Evolutionary conservation across 306 rosid genomes (phyloP).

Genomic region (Abrus pulchellus): DNA sequence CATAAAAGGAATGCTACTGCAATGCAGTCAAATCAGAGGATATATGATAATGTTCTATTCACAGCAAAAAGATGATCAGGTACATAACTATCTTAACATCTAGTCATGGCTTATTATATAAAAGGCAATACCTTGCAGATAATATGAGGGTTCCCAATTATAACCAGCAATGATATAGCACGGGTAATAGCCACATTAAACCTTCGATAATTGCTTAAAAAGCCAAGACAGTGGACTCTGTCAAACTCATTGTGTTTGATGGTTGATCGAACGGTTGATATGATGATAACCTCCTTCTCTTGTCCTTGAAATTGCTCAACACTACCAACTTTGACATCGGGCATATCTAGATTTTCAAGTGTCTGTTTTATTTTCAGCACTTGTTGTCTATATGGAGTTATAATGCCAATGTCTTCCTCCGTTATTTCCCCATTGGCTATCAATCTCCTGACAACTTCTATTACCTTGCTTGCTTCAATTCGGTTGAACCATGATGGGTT

Average conservation of each 20-base stretch:
- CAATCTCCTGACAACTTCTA: slow-evolving; percentile 65
- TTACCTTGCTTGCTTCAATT: slow-evolving; percentile 87
- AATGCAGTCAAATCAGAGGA: slow-evolving; percentile 31
- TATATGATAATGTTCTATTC: background rate
- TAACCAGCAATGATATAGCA: slow-evolving; percentile 81
- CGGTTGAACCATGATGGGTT: slow-evolving; percentile 99
- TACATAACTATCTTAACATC: background rate
- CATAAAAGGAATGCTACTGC: background rate
- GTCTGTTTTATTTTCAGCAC: slow-evolving; percentile 80
- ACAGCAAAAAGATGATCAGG: slow-evolving; percentile 28
- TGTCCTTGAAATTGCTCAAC: slow-evolving; percentile 98
- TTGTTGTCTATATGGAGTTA: slow-evolving; percentile 93
- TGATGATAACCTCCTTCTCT: slow-evolving; percentile 82
- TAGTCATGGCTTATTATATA: slow-evolving; percentile 27
- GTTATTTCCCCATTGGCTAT: slow-evolving; percentile 54
- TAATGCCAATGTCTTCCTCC: slow-evolving; percentile 85
- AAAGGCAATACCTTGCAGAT: slow-evolving; percentile 75
- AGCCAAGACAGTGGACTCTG: slow-evolving; percentile 81
- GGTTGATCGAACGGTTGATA: slow-evolving; percentile 96
- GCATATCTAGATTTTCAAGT: slow-evolving; percentile 68
- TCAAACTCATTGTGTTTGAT: slow-evolving; percentile 93
- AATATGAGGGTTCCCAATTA: slow-evolving; percentile 93
- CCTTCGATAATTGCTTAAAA: slow-evolving; percentile 89
- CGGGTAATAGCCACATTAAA: slow-evolving; percentile 95
- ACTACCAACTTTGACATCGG: slow-evolving; percentile 83